These are phyloP conservation scores for Parasitella parasitica DNA, from an alignment of 371 early-diverging fungal species.

Conservation along the genomic window DNA sequence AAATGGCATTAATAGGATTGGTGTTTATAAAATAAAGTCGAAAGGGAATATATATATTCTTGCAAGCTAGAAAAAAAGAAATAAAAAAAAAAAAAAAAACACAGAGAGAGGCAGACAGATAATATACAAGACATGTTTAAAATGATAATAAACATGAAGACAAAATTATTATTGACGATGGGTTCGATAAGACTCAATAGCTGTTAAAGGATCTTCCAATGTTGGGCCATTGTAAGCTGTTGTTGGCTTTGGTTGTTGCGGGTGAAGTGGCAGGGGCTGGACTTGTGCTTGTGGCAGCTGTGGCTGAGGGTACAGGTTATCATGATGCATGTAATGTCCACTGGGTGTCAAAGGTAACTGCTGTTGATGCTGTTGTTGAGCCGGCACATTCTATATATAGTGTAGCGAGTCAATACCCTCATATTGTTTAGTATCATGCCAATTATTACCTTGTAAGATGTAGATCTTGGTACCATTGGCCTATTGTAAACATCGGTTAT, in stretches of 20 bases:
- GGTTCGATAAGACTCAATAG: conserved; percentile 25
- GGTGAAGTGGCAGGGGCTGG: conserved; percentile 1
- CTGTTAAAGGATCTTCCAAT: conserved; percentile 30
- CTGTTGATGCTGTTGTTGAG: conserved; percentile 1
- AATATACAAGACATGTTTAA: not conserved
- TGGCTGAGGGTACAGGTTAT: not conserved
- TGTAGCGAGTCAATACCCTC: not conserved
- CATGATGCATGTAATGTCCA: conserved; percentile 1
- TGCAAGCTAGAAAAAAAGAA: not conserved
- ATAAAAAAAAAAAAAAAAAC: not conserved
- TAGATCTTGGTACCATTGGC: conserved; percentile 11
- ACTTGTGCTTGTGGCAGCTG: not conserved
- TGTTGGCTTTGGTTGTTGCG: not conserved
- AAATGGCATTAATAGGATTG: not conserved
- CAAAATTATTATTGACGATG: not conserved
- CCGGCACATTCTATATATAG: not conserved
- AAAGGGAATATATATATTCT: not conserved
- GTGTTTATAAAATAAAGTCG: not conserved
- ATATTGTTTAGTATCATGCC: not conserved
- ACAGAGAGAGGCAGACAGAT: not conserved
- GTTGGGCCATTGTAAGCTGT: conserved; percentile 18
- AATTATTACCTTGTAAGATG: conserved; percentile 17
- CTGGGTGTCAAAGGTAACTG: not conserved
- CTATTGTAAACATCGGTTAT: conserved; percentile 4
- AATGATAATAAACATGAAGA: not conserved